Base-by-base conservation (phyloP, 169 alveolate species). In the Cystoisospora suis region DNA sequence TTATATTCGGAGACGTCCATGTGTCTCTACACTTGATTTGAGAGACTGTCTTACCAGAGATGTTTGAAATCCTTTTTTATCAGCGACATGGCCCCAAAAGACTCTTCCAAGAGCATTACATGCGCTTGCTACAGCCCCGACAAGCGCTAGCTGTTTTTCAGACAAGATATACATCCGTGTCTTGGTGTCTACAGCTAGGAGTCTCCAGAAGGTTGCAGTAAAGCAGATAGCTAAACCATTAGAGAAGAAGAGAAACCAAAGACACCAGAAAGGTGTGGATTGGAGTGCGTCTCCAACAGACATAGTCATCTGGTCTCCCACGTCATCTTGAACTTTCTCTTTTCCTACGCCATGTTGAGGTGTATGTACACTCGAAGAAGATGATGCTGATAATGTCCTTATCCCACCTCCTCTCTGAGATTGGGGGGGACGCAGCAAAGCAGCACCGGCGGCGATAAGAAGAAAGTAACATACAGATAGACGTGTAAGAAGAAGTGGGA, bases 181-280 rank as follows among this genome's bases (percentile, higher is more conserved):
- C 17, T 5, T 32, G 3, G 59, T 46, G 53, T 53, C 81, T 3
- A 47, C 85, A 15, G 86, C 90, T 0, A 86, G 86, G 5, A 70
- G 38, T 29, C 72, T 40, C 92, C 92, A 88, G 81, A 88, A 88
- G 45, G 86, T 46, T 42, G 92, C 92, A 49, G 56, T 36, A 56
- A 88, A 88, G 79, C 53, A 27, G 47, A 88, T 72, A 34, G 53
- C 75, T 0, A 70, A 46, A 12, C 87, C 87, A 47, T 88, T 69
- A 45, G 75, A 47, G 77, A 88, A 88, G 23, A 88, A 88, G 36
- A 69, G 27, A 4, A 7, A n/a, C 92, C 87, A 75, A 34, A 88
- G 81, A 42, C 56, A 40, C 79, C 79, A 70, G 46, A 88, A 88
- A 9, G 46, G 36, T 12, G 45, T n/a, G 23, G 87, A 32, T 27